These are phyloP conservation scores for Liquidambar formosana DNA, from an alignment of 164 flowering plant species.

Conservation along the genomic window DNA sequence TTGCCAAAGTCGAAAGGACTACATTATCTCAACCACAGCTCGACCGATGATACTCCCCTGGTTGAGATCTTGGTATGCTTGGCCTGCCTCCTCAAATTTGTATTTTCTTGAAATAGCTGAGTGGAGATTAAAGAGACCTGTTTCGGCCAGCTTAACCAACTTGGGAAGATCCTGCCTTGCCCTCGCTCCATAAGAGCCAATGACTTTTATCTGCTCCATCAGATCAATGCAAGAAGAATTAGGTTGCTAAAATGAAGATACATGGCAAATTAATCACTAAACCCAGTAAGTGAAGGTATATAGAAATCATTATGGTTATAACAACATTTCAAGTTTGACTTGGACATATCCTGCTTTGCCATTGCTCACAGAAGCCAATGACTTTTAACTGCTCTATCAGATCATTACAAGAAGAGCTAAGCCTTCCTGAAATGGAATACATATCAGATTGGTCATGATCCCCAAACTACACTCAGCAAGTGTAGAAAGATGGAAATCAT, in stretches of 20 bases:
- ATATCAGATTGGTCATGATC: too few species aligned
- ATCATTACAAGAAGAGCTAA: not conserved
- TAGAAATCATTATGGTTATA: too few species aligned
- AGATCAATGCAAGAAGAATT: conserved; percentile 2
- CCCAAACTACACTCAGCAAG: not conserved
- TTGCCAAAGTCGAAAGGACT: not conserved
- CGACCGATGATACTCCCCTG: conserved; percentile 74
- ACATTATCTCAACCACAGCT: conserved; percentile 83
- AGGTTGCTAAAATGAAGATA: not conserved
- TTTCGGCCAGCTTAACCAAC: conserved; percentile 77
- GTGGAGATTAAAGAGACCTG: conserved; percentile 71
- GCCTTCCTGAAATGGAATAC: not conserved
- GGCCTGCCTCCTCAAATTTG: conserved; percentile 72
- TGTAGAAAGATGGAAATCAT: not conserved
- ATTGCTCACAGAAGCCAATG: conserved; percentile 38
- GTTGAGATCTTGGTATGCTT: conserved; percentile 80
- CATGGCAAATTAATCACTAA: too few species aligned
- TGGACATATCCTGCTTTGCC: conserved; percentile 44
- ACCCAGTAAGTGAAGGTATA: too few species aligned
- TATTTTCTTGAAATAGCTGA: conserved; percentile 80
- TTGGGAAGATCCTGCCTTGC: conserved; percentile 81
- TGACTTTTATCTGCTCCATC: conserved; percentile 56
- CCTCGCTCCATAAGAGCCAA: conserved; percentile 78
- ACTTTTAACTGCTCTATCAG: conserved; percentile 28
- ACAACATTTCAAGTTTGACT: conserved; percentile 1